Percentiles rank a stretch among this genome's conserved stretches.
Evolutionary conservation across 202 grass and related monocot genomes (phyloP).

Genomic region (Panicum hallii): DNA sequence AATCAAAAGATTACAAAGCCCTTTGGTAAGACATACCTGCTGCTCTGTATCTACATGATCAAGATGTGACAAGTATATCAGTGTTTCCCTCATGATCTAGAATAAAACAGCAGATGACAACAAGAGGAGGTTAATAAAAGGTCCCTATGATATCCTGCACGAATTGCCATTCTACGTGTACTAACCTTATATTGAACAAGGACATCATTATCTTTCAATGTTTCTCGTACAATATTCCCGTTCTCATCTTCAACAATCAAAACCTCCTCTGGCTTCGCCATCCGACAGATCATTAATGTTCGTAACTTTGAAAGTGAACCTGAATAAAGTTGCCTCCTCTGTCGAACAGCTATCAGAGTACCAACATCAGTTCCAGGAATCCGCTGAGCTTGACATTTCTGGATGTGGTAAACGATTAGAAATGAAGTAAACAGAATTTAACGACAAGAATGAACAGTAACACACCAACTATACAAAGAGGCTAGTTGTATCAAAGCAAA

Average conservation of each 20-base stretch:
- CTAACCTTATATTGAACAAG: conserved; percentile 97
- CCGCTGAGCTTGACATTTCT: conserved; percentile 43
- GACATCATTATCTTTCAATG: conserved; percentile 96
- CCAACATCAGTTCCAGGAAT: conserved; percentile 80
- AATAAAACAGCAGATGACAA: neutral
- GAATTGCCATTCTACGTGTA: conserved; percentile 19
- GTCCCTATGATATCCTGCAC: neutral
- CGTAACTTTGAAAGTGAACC: conserved; percentile 81
- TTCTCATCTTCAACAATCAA: conserved; percentile 98
- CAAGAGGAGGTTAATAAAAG: neutral
- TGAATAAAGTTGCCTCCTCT: conserved; percentile 84
- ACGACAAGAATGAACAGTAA: conserved; percentile 15
- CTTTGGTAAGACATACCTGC: conserved; percentile 57
- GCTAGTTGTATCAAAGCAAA: neutral
- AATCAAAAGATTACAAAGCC: conserved; percentile 6
- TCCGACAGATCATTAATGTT: conserved; percentile 95
- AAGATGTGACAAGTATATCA: conserved; percentile 95
- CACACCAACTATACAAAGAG: neutral
- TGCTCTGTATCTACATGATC: conserved; percentile 96
- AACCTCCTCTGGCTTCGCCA: conserved; percentile 97
- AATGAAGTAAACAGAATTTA: conserved; percentile 2
- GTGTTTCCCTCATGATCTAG: conserved; percentile 98
- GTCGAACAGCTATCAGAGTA: conserved; percentile 59
- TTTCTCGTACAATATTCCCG: conserved; percentile 98
- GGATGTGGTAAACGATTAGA: conserved; percentile 10